Conservation (phyloP, 345 rosid species). For the Zanthoxylum bungeanum region DNA sequence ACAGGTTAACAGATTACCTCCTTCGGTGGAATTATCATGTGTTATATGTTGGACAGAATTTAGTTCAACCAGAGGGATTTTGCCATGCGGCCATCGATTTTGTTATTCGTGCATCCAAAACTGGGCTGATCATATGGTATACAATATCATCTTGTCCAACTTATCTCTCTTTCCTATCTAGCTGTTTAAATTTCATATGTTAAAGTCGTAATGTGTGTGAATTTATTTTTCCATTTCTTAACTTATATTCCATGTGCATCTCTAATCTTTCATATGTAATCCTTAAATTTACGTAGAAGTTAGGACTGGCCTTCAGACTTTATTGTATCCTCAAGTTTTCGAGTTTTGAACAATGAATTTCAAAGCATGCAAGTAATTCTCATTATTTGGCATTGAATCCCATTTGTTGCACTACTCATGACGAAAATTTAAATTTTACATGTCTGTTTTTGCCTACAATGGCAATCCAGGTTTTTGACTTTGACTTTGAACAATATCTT, state of each 20-base stretch:
- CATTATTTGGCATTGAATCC: background rate
- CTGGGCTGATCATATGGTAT: conserved; percentile 84
- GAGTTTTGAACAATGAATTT: background rate
- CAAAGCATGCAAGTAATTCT: background rate
- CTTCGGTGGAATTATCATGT: conserved; percentile 65
- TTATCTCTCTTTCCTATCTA: background rate
- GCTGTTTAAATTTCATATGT: conserved; percentile 7
- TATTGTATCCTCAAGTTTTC: background rate
- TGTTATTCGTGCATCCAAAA: conserved; percentile 83
- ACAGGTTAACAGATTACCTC: conserved; percentile 19
- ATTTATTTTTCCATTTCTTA: background rate
- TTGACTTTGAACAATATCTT: background rate
- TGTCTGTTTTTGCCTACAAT: background rate
- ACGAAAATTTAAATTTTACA: background rate
- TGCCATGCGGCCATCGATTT: conserved; percentile 95
- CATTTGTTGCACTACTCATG: background rate
- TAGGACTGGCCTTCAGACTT: background rate
- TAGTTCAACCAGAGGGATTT: conserved; percentile 77
- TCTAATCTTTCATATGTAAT: background rate
- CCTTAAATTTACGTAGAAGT: background rate
- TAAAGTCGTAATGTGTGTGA: background rate
- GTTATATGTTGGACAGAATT: conserved; percentile 92
- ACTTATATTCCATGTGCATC: background rate
- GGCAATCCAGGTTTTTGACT: background rate
- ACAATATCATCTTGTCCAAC: conserved; percentile 15